These are phyloP conservation scores for Neurospora sp. DNA, from an alignment of 495 filamentous ascomycete genomes.

Conservation along the genomic window DNA sequence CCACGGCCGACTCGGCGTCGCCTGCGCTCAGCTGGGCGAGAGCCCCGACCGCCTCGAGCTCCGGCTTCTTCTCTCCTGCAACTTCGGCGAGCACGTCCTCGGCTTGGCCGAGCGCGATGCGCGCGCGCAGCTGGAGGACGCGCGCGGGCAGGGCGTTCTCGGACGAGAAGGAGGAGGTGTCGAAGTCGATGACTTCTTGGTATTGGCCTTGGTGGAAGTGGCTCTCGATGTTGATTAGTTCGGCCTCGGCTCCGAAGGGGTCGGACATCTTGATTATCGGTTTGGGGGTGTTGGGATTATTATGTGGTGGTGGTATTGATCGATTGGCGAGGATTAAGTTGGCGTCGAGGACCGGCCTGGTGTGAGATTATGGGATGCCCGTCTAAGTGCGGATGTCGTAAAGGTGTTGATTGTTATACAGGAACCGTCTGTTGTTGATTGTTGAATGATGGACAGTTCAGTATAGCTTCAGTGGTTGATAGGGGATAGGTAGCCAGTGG, in stretches of 20 bases:
- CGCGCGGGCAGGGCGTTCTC: constrained; percentile 71
- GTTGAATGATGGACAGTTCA: background rate
- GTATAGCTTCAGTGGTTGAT: background rate
- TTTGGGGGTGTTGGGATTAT: background rate
- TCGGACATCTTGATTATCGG: constrained; percentile 52
- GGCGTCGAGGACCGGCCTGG: background rate
- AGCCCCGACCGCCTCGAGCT: no score
- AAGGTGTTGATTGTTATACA: background rate
- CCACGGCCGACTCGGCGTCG: no score
- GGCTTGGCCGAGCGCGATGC: constrained; percentile 63
- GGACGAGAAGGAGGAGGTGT: constrained; percentile 61
- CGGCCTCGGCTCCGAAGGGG: constrained; percentile 90
- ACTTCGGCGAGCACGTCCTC: no score
- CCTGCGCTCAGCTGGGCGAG: no score
- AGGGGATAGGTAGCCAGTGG: background rate
- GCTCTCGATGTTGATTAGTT: constrained; percentile 92
- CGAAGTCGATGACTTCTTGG: constrained; percentile 69
- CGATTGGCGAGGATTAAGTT: background rate
- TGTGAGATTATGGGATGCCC: background rate
- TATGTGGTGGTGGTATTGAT: background rate
- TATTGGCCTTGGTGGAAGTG: constrained; percentile 92
- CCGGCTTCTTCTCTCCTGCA: no score
- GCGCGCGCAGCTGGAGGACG: constrained; percentile 69
- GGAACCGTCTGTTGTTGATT: background rate
- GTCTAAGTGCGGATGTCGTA: background rate